Evolutionary conservation across 1,139 yeast species (phyloP).

Genomic region (Entelexis paramagnoliae): DNA sequence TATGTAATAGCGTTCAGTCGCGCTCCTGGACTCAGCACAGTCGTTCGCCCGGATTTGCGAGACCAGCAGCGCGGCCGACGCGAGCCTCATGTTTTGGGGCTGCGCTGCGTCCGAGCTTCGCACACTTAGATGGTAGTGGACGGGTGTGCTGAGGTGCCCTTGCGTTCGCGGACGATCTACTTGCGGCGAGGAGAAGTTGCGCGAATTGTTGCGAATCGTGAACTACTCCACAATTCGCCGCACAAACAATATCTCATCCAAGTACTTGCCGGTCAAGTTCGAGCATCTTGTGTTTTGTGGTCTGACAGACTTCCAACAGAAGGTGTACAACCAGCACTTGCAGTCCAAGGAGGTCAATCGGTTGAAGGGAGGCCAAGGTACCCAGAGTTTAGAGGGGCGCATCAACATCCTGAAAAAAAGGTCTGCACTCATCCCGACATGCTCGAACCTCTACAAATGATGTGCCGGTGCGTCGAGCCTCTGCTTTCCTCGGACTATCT

Average conservation of each 20-base stretch:
- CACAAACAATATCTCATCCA: slow-evolving; percentile 87
- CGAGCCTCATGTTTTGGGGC: too few species aligned
- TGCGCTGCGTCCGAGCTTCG: too few species aligned
- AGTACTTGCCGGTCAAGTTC: slow-evolving; percentile 87
- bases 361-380: slow-evolving; percentile 53
- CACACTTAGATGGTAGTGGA: too few species aligned
- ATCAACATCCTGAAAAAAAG: slow-evolving; percentile 80
- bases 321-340: slow-evolving; percentile 62
- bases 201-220: slow-evolving; percentile 64
- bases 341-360: slow-evolving; percentile 70
- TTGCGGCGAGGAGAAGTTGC: slow-evolving; percentile 62
- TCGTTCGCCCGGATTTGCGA: too few species aligned
- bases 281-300: slow-evolving; percentile 92
- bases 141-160: too few species aligned
- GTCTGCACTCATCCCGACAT: slow-evolving; percentile 90
- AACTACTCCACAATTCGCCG: slow-evolving; percentile 87
- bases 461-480: slow-evolving; percentile 50
- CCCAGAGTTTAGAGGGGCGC: slow-evolving; percentile 79
- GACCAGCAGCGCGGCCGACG: too few species aligned
- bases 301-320: slow-evolving; percentile 65
- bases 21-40: too few species aligned
- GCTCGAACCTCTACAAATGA: slow-evolving; percentile 40
- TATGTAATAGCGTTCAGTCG: too few species aligned
- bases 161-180: too few species aligned
- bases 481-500: slow-evolving; percentile 68